A percentile compares a stretch with the other conserved stretches of the same genome.
Evolutionary conservation across 2,329 filamentous ascomycete species (phyloP).

Genomic region (Waltergamsia citrina): DNA sequence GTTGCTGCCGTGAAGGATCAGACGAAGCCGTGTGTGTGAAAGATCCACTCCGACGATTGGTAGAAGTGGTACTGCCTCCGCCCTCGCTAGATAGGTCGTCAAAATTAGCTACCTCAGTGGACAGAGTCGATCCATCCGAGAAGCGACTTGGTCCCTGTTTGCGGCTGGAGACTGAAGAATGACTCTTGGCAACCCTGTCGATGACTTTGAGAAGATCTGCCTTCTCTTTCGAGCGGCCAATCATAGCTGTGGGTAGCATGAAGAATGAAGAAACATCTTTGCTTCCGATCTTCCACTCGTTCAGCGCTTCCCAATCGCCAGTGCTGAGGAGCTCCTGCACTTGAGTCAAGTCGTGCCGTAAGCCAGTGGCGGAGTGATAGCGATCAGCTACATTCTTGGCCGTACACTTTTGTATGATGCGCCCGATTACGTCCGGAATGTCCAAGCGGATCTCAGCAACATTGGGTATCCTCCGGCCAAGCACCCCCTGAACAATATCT

Average conservation of each 20-base stretch:
- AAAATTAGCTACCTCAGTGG: constrained; percentile 35
- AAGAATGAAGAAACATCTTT: constrained; percentile 91
- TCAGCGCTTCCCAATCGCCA: constrained; percentile 62
- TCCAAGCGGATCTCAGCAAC: constrained; percentile 73
- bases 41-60: constrained; percentile 37
- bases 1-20: constrained; percentile 26
- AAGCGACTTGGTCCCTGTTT: constrained; percentile 32
- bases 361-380: constrained; percentile 80
- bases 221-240: constrained; percentile 68
- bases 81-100: constrained; percentile 47
- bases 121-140: constrained; percentile 45
- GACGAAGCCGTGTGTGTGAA: constrained; percentile 34
- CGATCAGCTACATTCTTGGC: constrained; percentile 79
- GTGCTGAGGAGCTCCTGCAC: constrained; percentile 67
- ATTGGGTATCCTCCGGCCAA: constrained; percentile 68
- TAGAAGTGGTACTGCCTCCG: constrained; percentile 43
- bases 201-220: constrained; percentile 64
- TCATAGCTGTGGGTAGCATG: constrained; percentile 70
- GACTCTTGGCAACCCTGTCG: constrained; percentile 62
- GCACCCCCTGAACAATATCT: constrained; percentile 84
- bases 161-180: constrained; percentile 36
- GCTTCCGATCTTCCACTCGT: constrained; percentile 67
- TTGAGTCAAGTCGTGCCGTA: constrained; percentile 70
- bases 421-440: constrained; percentile 71
- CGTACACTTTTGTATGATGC: constrained; percentile 86